Conservation (phyloP, 139 green algal species). For the Tetradesmus lagerheimii region DNA sequence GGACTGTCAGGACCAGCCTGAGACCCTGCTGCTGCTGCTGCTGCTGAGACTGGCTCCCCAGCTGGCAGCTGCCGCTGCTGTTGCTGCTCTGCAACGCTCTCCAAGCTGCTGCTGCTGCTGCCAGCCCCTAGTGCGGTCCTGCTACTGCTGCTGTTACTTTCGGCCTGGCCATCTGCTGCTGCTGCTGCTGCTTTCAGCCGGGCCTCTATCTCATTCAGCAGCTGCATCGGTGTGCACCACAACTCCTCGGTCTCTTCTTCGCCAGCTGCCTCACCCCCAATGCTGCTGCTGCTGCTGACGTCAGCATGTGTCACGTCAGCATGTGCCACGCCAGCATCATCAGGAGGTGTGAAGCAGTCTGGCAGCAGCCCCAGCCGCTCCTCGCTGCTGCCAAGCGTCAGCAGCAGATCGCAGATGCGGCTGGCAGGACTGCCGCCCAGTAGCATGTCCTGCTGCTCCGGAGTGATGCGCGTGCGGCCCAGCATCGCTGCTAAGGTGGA, state of each 20-base stretch:
- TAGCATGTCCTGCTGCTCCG: slow-evolving; percentile 60
- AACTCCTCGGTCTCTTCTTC: slow-evolving; percentile 54
- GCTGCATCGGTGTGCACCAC: slow-evolving; percentile 62
- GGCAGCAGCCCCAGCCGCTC: slow-evolving; percentile 60
- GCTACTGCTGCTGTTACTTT: not conserved
- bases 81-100: not conserved
- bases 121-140: not conserved
- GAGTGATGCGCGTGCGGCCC: slow-evolving; percentile 52
- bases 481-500: slow-evolving; percentile 60
- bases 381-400: slow-evolving; percentile 41
- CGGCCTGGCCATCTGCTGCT: not conserved
- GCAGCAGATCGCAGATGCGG: slow-evolving; percentile 68
- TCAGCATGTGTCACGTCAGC: not conserved
- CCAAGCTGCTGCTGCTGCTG: not conserved
- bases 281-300: slow-evolving; percentile 3
- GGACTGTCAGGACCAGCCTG: not conserved
- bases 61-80: not conserved
- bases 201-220: slow-evolving; percentile 65
- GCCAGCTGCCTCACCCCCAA: not conserved
- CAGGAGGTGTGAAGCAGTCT: slow-evolving; percentile 71
- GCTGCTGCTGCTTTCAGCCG: slow-evolving; percentile 34
- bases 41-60: not conserved
- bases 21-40: slow-evolving; percentile 12
- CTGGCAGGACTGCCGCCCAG: slow-evolving; percentile 55
- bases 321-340: not conserved